These are phyloP conservation scores for Gastrolobium villosum DNA, from an alignment of 306 rosid genomes.

Conservation along the genomic window DNA sequence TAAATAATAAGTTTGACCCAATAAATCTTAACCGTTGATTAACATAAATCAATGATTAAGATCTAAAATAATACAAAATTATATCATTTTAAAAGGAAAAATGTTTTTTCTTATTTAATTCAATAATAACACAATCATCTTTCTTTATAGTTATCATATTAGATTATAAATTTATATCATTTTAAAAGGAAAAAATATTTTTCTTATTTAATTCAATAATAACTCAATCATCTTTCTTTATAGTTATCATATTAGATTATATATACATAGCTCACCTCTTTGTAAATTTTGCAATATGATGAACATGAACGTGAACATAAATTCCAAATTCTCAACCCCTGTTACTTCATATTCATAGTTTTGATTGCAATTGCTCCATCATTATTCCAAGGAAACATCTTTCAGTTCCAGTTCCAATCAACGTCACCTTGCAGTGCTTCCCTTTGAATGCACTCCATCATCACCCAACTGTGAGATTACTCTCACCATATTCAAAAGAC, in stretches of 20 bases:
- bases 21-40: no score
- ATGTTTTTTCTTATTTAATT: no score
- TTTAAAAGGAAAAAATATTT: no score
- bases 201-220: no score
- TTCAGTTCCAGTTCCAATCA: constrained; percentile 16
- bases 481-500: not conserved
- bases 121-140: not conserved
- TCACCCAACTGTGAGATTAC: not conserved
- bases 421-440: constrained; percentile 42
- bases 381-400: constrained; percentile 6
- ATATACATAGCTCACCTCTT: not conserved
- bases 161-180: not conserved
- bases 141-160: not conserved
- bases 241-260: no score
- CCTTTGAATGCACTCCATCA: constrained; percentile 61
- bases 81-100: no score
- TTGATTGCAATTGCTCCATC: constrained; percentile 13
- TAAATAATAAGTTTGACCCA: no score
- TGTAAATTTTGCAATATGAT: no score
- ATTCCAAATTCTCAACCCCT: constrained; percentile 6
- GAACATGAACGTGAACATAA: not conserved
- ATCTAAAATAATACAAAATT: no score
- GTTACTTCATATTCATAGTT: not conserved
- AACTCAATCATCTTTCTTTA: no score
- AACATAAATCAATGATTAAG: no score